Evolutionary conservation across 208 protist species (phyloP), one percentile per base, ranked within the genome.

Genomic region (Lotmaria passim): DNA sequence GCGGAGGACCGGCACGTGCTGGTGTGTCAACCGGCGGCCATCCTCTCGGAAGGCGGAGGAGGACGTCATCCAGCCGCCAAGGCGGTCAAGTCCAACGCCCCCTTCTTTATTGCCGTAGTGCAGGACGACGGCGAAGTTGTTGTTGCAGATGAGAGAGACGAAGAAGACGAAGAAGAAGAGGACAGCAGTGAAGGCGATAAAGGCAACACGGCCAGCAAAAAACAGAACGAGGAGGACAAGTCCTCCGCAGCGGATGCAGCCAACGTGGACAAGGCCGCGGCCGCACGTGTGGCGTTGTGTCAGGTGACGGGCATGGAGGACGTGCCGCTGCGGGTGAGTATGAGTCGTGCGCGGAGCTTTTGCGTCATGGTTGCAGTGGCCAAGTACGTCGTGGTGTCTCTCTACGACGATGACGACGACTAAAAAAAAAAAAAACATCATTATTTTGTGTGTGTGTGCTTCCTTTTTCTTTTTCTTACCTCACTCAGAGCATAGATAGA

Each of bases 371-470:
- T 79, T 21, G 76, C 75, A 10, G 68, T 78, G 19, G 60, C 86
- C 38, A 80, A 83, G 47, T 91, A 91, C 58, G 59, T 95, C 28
- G 82, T 95, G 3, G 30, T 95, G 23, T 87, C 91, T 48, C 74
- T 95, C 19, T 91, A 90, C 73, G 73, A 81, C 28, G 73, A 81
- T 26, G 76, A 83, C 24, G 70, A 83, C 31, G 56, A 72, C 34
- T 69, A 56, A 72, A 30, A 28, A 36, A 6, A 17, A 30, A 2
- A 30, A 3, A 6, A 47, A 2, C 21, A 15, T 6, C 19, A 36
- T 7, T 63, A 21, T 51, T 24, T 39, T 44, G 36, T 1, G 34
- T 30, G 21, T 63, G 10, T 48, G 62, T 28, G 4, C 24, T 46
- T 30, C 15, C 30, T 36, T 3, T 50, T 43, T 24, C 38, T 57